Evolutionary conservation across 1,139 yeast genomes (phyloP).

Genomic region (Candida tunisiensis): DNA sequence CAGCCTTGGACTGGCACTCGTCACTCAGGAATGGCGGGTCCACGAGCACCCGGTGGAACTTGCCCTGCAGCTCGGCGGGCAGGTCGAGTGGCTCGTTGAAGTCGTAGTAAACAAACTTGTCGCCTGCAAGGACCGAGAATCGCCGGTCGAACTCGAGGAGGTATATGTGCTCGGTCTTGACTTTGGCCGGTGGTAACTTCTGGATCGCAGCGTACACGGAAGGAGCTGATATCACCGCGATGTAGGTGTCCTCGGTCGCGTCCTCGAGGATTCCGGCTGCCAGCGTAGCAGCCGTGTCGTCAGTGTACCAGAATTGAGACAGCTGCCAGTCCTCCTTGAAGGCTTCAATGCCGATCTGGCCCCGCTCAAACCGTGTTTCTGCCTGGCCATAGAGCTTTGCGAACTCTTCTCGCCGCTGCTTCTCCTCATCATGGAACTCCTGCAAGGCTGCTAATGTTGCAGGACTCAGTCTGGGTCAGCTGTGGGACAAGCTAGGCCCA

Average conservation of each 20-base stretch:
- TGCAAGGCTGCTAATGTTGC: constrained; percentile 63
- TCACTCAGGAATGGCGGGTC: constrained; percentile 82
- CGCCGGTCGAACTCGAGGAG: constrained; percentile 65
- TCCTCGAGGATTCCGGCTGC: constrained; percentile 62
- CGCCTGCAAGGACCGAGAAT: constrained; percentile 57
- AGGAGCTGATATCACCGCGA: constrained; percentile 77
- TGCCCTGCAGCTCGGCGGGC: constrained; percentile 39
- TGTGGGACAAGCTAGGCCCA: too few species aligned
- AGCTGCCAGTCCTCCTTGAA: constrained; percentile 90
- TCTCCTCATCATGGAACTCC: constrained; percentile 56
- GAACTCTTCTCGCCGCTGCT: constrained; percentile 41
- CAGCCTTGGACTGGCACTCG: constrained; percentile 57
- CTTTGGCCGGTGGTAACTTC: constrained; percentile 16
- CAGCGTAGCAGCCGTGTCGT: constrained; percentile 47
- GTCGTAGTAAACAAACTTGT: constrained; percentile 54
- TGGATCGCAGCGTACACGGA: constrained; percentile 78
- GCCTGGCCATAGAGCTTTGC: constrained; percentile 39
- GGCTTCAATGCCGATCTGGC: constrained; percentile 32
- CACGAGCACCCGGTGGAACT: constrained; percentile 56
- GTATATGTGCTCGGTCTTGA: constrained; percentile 34
- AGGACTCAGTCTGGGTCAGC: constrained; percentile 40
- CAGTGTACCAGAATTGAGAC: constrained; percentile 77
- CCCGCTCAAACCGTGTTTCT: constrained; percentile 30
- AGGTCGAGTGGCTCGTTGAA: constrained; percentile 50
- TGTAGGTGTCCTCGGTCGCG: constrained; percentile 46